Percentiles rank a stretch among this genome's conserved stretches.
Evolutionary conservation across 495 filamentous ascomycete species (phyloP).

Genomic region (Penicillium malachiteum): DNA sequence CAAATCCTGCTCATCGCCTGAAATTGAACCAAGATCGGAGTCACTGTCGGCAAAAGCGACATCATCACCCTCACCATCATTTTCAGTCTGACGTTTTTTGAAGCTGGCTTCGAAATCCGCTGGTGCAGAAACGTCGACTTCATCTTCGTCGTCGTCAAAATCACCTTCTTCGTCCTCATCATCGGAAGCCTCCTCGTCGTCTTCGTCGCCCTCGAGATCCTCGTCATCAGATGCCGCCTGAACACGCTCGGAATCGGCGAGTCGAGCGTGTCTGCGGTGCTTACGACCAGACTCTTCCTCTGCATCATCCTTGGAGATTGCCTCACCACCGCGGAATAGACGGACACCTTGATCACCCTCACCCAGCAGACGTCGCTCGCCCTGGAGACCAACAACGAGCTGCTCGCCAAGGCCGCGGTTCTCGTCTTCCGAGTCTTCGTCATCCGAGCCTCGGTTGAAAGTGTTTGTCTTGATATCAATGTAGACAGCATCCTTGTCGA

Average conservation of each 20-base stretch:
- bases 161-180: conserved; percentile 32
- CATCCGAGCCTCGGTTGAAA: conserved; percentile 67
- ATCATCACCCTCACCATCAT: conserved; percentile 55
- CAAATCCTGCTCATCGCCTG: conserved; percentile 60
- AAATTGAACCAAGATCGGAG: conserved; percentile 89
- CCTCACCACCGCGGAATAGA: conserved; percentile 75
- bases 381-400: conserved; percentile 85
- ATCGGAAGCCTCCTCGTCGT: conserved; percentile 22
- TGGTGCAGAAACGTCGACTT: conserved; percentile 43
- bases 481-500: conserved; percentile 79
- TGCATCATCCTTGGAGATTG: conserved; percentile 60
- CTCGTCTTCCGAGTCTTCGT: conserved; percentile 53
- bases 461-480: conserved; percentile 72
- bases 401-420: conserved; percentile 89
- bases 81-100: conserved; percentile 46
- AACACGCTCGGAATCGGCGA: conserved; percentile 58
- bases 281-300: conserved; percentile 68
- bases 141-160: conserved; percentile 38
- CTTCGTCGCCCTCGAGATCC: conserved; percentile 49
- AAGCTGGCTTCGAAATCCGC: conserved; percentile 40
- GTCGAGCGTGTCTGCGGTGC: conserved; percentile 62
- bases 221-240: conserved; percentile 61
- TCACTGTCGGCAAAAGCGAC: conserved; percentile 94
- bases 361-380: conserved; percentile 77
- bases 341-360: conserved; percentile 76